Evolutionary conservation across 2,329 filamentous ascomycete genomes (phyloP).

Genomic region (Exserohilum rostratum): DNA sequence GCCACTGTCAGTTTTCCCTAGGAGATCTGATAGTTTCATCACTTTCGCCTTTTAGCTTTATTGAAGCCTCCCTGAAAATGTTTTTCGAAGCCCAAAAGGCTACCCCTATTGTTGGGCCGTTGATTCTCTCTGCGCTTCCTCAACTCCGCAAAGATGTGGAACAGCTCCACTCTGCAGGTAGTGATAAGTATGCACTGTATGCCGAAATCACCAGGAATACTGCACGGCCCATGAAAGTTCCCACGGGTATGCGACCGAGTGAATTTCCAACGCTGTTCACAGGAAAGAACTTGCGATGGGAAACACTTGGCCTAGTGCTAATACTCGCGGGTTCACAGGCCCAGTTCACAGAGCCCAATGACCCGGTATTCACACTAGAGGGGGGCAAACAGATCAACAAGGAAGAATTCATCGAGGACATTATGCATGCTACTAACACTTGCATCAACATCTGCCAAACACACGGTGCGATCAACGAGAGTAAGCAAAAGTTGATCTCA

Average conservation of each 20-base stretch:
- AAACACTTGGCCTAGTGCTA: conserved; percentile 40
- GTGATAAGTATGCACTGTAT: conserved; percentile 28
- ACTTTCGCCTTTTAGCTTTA: conserved; percentile 37
- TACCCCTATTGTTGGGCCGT: conserved; percentile 35
- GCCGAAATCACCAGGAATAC: conserved; percentile 44
- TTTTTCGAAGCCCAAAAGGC: conserved; percentile 38
- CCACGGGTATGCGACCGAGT: conserved; percentile 37
- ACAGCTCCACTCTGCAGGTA: conserved; percentile 25
- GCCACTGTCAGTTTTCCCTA: conserved; percentile 38
- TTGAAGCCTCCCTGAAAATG: conserved; percentile 34
- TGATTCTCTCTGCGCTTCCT: conserved; percentile 39
- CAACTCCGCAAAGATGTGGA: conserved; percentile 41
- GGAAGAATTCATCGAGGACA: conserved; percentile 41
- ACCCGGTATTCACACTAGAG: conserved; percentile 40
- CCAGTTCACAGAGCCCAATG: conserved; percentile 38
- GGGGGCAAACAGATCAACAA: conserved; percentile 38
- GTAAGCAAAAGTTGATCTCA: conserved; percentile 1
- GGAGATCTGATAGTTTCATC: conserved; percentile 38
- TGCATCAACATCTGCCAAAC: conserved; percentile 45
- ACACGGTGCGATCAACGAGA: conserved; percentile 45
- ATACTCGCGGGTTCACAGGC: conserved; percentile 37
- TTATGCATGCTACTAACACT: conserved; percentile 44
- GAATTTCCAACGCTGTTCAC: conserved; percentile 45
- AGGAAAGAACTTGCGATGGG: conserved; percentile 44
- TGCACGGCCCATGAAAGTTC: conserved; percentile 38